phyloP scores from a whole-genome alignment of 495 filamentous ascomycete genomes.

The Neurospora intermedia region DNA sequence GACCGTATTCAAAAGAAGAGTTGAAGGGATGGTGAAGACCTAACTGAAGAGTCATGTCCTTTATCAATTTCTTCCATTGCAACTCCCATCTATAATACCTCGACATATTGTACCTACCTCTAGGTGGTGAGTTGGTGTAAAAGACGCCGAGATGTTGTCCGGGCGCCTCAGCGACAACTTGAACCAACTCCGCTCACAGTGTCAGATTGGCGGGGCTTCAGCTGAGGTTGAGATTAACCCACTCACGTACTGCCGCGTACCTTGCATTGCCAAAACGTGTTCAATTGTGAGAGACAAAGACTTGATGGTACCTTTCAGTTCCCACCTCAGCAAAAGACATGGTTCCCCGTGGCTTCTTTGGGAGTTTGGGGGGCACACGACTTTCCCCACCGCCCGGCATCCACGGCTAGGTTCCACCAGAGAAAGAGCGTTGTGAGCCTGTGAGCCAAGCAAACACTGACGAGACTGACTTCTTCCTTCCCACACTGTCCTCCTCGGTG shows the following conservation, averaged over 20 bases:
- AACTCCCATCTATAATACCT: neutral
- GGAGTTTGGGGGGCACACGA: neutral
- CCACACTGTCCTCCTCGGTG: neutral
- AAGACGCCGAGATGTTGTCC: neutral
- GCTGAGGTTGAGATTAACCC: neutral
- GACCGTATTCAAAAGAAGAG: neutral
- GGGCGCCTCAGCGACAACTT: neutral
- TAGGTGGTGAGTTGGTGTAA: no score
- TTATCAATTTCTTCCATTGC: neutral
- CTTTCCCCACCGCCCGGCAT: neutral
- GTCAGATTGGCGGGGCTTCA: neutral
- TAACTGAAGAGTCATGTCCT: neutral
- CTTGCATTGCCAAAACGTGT: neutral
- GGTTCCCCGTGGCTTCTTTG: neutral
- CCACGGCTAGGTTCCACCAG: neutral
- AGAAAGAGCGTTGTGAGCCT: neutral
- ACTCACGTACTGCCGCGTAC: constrained; percentile 5
- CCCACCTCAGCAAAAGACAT: neutral
- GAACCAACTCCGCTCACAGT: neutral
- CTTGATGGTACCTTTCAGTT: neutral
- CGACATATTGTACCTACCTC: neutral
- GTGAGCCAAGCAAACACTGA: neutral
- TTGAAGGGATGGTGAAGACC: neutral
- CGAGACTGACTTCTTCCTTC: neutral
- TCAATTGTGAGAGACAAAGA: neutral